phyloP scores from a whole-genome alignment of 805 yeast species.

The Metschnikowia koreensis region DNA sequence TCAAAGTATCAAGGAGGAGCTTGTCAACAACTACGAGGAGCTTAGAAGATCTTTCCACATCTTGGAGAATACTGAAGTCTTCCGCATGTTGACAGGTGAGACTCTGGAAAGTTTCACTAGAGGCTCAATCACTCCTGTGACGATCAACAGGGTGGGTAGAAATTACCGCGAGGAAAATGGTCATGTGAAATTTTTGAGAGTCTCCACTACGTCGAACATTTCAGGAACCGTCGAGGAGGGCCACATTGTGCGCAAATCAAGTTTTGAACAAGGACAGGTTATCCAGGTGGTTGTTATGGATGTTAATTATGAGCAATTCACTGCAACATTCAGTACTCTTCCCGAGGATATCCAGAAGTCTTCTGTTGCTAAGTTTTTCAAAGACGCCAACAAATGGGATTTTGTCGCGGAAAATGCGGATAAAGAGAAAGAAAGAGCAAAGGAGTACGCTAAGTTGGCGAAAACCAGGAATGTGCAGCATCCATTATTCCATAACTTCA shows the following conservation, averaged over 20 bases:
- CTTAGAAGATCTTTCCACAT: conserved; percentile 69
- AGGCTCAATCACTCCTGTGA: conserved; percentile 75
- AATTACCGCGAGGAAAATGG: conserved; percentile 51
- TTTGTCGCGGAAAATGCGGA: conserved; percentile 70
- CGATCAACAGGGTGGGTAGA: conserved; percentile 67
- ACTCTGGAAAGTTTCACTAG: conserved; percentile 61
- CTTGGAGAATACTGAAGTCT: conserved; percentile 68
- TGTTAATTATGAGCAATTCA: conserved; percentile 71
- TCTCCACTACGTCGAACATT: conserved; percentile 40
- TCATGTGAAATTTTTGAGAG: conserved; percentile 41
- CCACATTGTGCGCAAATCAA: conserved; percentile 45
- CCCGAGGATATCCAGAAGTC: conserved; percentile 63
- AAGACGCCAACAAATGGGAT: conserved; percentile 76
- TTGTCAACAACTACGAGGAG: conserved; percentile 85
- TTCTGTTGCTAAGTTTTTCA: conserved; percentile 42
- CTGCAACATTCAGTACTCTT: conserved; percentile 69
- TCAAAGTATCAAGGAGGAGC: conserved; percentile 81
- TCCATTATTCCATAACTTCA: conserved; percentile 83
- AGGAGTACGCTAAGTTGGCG: conserved; percentile 64
- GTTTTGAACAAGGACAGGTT: conserved; percentile 65
- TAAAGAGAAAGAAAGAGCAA: conserved; percentile 51
- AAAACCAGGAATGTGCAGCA: conserved; percentile 82
- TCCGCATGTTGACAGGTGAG: conserved; percentile 89
- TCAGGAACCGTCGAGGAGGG: conserved; percentile 46
- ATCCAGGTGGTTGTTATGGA: conserved; percentile 76